A percentile compares a stretch with the other conserved stretches of the same genome.
These are phyloP conservation scores for Turritis glabra DNA, from an alignment of 345 rosid species.

Conservation along the genomic window DNA sequence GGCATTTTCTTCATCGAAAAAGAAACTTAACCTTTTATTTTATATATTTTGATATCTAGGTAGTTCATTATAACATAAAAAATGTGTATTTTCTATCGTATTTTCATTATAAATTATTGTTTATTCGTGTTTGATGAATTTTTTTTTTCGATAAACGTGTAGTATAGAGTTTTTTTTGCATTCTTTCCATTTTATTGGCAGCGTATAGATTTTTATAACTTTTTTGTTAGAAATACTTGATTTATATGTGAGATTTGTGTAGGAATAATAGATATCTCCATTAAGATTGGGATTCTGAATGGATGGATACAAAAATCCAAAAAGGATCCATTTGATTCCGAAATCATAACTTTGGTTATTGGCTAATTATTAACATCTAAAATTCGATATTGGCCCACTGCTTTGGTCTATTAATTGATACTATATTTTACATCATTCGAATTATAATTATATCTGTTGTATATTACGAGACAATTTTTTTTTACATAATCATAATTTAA, in stretches of 20 bases:
- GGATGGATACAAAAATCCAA: not conserved
- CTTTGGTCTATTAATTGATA: constrained; percentile 18
- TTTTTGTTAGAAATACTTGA: not conserved
- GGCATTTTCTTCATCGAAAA: not conserved
- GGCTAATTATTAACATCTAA: not conserved
- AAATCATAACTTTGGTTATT: not conserved
- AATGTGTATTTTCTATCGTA: too few relatives aligned
- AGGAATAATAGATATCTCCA: constrained; percentile 2
- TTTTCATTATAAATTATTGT: too few relatives aligned
- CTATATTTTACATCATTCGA: constrained; percentile 3
- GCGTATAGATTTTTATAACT: not conserved
- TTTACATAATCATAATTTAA: too few relatives aligned
- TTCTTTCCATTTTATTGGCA: too few relatives aligned
- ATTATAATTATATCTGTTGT: not conserved
- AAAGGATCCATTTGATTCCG: constrained; percentile 20
- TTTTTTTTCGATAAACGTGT: too few relatives aligned
- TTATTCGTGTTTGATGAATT: too few relatives aligned
- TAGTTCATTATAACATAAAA: too few relatives aligned
- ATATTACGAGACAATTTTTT: too few relatives aligned
- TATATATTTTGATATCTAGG: not conserved
- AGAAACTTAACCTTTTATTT: not conserved
- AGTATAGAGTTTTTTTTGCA: too few relatives aligned
- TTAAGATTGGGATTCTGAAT: not conserved
- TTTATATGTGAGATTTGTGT: too few relatives aligned
- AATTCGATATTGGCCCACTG: constrained; percentile 10